phyloP scores from a whole-genome alignment of 1,284 basidiomycete species.

The Tausonia pullulans region DNA sequence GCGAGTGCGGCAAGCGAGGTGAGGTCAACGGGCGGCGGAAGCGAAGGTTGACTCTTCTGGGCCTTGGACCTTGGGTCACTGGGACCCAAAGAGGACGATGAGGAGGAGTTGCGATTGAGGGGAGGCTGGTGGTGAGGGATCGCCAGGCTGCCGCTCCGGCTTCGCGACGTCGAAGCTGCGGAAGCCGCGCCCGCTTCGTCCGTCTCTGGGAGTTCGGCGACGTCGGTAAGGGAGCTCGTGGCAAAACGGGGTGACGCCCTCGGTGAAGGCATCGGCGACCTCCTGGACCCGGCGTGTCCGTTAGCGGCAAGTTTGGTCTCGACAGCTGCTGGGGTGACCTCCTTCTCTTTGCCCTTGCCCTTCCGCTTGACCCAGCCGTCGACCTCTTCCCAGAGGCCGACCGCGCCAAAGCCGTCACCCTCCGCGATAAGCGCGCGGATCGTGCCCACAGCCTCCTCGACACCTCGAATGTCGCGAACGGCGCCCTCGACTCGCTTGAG shows the following conservation, averaged over 20 bases:
- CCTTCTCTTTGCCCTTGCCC: constrained; percentile 13
- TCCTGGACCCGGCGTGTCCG: neutral
- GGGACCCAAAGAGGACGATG: neutral
- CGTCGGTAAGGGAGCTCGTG: neutral
- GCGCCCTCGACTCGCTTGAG: constrained; percentile 50
- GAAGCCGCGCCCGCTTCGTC: neutral
- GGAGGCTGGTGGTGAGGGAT: no score
- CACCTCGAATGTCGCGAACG: constrained; percentile 53
- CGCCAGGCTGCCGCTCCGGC: no score
- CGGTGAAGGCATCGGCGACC: neutral
- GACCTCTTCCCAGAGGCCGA: constrained; percentile 64
- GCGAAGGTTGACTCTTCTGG: neutral
- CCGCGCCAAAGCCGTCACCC: constrained; percentile 74
- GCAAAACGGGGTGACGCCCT: neutral
- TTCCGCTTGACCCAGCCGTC: constrained; percentile 43
- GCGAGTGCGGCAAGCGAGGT: constrained; percentile 58
- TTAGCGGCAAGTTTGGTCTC: neutral
- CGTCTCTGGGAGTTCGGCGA: constrained; percentile 1
- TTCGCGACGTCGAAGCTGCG: no score
- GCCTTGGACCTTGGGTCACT: neutral
- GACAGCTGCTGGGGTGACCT: neutral
- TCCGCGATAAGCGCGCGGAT: constrained; percentile 59
- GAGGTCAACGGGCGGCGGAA: constrained; percentile 37
- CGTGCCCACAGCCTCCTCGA: constrained; percentile 62
- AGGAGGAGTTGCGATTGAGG: neutral